These are phyloP conservation scores for Erythrobasidium yunnanense DNA, from an alignment of 768 basidiomycete genomes.

Conservation along the genomic window DNA sequence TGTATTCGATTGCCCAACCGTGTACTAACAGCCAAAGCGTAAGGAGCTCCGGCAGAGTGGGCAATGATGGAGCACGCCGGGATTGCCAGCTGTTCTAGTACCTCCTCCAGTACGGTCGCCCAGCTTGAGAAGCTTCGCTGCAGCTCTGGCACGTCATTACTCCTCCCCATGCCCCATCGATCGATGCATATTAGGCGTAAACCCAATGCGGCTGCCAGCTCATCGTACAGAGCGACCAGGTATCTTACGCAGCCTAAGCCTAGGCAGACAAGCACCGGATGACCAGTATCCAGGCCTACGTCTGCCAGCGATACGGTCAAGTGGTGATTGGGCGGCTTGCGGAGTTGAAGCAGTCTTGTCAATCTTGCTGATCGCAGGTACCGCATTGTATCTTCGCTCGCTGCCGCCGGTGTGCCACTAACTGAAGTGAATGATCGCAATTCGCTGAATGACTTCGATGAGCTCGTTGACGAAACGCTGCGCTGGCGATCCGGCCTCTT, in stretches of 20 bases:
- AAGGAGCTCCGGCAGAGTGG: constrained; percentile 90
- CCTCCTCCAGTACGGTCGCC: constrained; percentile 80
- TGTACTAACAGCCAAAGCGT: constrained; percentile 77
- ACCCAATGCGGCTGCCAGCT: constrained; percentile 78
- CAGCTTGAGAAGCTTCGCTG: constrained; percentile 75
- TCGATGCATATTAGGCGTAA: constrained; percentile 88
- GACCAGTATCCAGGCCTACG: constrained; percentile 70
- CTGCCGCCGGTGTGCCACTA: neutral
- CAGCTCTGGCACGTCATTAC: constrained; percentile 53
- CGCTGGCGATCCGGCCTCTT: neutral
- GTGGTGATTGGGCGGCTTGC: constrained; percentile 62
- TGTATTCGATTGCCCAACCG: constrained; percentile 61
- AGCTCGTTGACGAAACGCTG: neutral
- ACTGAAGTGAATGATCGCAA: neutral
- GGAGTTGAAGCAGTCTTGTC: constrained; percentile 68
- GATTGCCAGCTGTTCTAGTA: constrained; percentile 68
- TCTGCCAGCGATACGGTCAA: constrained; percentile 60
- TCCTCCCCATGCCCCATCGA: constrained; percentile 89
- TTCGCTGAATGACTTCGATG: neutral
- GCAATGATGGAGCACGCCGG: constrained; percentile 78
- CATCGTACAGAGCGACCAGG: constrained; percentile 88
- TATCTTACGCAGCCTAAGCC: constrained; percentile 90
- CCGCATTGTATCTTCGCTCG: constrained; percentile 50
- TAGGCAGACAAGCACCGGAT: constrained; percentile 81
- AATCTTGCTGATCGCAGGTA: constrained; percentile 76